These are phyloP conservation scores for Phlebiopsis gigantea DNA, from an alignment of 768 basidiomycete genomes.

Conservation along the genomic window DNA sequence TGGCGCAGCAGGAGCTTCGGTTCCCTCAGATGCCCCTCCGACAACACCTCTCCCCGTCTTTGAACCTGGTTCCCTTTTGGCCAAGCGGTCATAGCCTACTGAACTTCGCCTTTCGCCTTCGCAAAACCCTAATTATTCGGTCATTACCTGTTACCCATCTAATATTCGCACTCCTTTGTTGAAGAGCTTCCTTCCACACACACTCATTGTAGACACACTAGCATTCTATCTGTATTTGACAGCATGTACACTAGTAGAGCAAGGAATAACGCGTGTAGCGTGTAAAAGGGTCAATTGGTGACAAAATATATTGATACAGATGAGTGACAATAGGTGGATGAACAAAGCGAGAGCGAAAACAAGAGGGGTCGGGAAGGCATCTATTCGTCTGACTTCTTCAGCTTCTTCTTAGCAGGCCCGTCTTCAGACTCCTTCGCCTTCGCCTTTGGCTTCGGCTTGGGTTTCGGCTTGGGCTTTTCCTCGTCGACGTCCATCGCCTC, in stretches of 20 bases:
- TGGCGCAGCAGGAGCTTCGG: conserved; percentile 32
- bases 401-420: conserved; percentile 71
- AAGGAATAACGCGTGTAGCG: not conserved
- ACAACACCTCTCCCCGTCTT: conserved; percentile 36
- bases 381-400: conserved; percentile 47
- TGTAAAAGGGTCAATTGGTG: not conserved
- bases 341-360: not conserved
- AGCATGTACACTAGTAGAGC: conserved; percentile 2
- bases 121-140: not conserved
- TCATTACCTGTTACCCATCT: not conserved
- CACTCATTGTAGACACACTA: conserved; percentile 2
- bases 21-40: conserved; percentile 24
- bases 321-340: not conserved
- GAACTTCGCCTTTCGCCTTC: not conserved
- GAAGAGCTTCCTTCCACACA: not conserved
- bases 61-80: conserved; percentile 72
- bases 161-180: not conserved
- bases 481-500: conserved; percentile 38
- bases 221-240: conserved; percentile 2
- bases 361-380: not conserved
- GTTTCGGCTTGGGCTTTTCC: conserved; percentile 34
- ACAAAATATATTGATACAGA: conserved; percentile 1
- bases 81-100: conserved; percentile 30
- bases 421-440: conserved; percentile 37
- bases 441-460: conserved; percentile 41